A percentile compares a stretch with the other conserved stretches of the same genome.
Evolutionary conservation across 495 filamentous ascomycete genomes (phyloP).

Genomic region (Chaetomium tenue): DNA sequence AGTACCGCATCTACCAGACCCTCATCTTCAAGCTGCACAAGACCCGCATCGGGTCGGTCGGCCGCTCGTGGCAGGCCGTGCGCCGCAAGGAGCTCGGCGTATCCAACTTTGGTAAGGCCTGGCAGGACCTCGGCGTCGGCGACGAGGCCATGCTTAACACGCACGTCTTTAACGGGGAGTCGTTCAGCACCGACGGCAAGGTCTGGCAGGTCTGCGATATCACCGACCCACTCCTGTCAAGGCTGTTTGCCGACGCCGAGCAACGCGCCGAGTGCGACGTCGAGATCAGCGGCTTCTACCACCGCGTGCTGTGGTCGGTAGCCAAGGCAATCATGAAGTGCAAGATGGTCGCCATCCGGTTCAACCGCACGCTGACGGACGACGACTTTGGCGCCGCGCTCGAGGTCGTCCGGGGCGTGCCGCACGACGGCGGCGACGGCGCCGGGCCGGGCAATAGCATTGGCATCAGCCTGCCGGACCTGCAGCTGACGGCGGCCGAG

Average conservation of each 20-base stretch:
- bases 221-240: constrained; percentile 65
- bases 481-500: constrained; percentile 51
- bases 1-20: constrained; percentile 80
- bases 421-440: constrained; percentile 35
- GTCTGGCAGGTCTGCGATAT: constrained; percentile 95
- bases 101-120: constrained; percentile 37
- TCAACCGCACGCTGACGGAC: constrained; percentile 49
- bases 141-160: constrained; percentile 44
- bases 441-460: constrained; percentile 38
- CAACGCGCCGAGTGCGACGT: constrained; percentile 54
- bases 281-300: constrained; percentile 75
- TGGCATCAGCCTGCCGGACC: constrained; percentile 51
- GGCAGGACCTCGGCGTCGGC: constrained; percentile 36
- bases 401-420: constrained; percentile 35
- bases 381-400: constrained; percentile 50
- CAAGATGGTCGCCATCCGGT: constrained; percentile 62
- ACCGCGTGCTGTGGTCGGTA: constrained; percentile 73
- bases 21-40: constrained; percentile 68
- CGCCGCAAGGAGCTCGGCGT: constrained; percentile 34
- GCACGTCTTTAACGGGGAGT: constrained; percentile 79
- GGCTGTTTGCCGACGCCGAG: constrained; percentile 51
- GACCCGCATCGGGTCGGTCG: constrained; percentile 44
- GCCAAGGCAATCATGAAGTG: constrained; percentile 79
- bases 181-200: constrained; percentile 68
- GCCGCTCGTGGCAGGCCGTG: constrained; percentile 47